These are phyloP conservation scores for Suhomyces prunicola DNA, from an alignment of 805 yeast species.

Conservation along the genomic window DNA sequence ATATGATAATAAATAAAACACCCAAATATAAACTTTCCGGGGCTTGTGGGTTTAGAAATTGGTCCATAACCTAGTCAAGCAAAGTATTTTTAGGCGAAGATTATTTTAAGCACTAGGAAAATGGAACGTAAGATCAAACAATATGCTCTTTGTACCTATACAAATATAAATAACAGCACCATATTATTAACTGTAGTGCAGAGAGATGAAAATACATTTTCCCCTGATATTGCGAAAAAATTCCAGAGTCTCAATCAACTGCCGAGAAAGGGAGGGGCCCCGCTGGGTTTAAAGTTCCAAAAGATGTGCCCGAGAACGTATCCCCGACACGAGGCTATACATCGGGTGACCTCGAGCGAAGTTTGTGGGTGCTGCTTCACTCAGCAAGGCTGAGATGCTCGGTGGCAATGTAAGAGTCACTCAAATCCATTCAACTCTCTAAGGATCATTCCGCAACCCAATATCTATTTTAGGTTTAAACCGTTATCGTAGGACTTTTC, in stretches of 20 bases:
- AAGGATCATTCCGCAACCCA: neutral
- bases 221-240: neutral
- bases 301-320: neutral
- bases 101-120: neutral
- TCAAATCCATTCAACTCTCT: neutral
- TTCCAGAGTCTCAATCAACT: neutral
- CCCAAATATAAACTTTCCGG: neutral
- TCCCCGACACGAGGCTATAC: neutral
- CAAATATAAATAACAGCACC: neutral
- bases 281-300: neutral
- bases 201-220: neutral
- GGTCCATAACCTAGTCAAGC: neutral
- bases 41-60: neutral
- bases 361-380: neutral
- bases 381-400: neutral
- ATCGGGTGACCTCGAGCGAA: neutral
- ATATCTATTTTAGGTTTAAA: neutral
- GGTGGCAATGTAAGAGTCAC: neutral
- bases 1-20: neutral
- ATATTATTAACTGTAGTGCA: neutral
- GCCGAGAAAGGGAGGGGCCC: neutral
- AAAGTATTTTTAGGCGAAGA: neutral
- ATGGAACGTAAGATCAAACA: neutral
- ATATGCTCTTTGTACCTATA: neutral
- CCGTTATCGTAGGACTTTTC: neutral